Percentiles rank a stretch among this genome's conserved stretches.
phyloP scores from a whole-genome alignment of 495 filamentous ascomycete genomes.

The Penicilliopsis zonata region DNA sequence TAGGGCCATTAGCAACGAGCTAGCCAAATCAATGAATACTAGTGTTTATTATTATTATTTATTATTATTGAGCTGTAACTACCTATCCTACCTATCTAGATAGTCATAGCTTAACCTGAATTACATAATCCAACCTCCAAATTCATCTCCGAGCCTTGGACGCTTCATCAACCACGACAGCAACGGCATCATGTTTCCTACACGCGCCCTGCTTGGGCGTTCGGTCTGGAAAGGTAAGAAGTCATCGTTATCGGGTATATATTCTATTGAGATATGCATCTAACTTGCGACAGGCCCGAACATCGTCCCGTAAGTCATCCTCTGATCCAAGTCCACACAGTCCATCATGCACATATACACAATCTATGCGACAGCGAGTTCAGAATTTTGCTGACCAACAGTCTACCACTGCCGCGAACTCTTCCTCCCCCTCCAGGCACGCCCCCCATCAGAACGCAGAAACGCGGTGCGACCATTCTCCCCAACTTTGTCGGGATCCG shows the following conservation, averaged over 20 bases:
- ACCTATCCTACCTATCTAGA: not conserved
- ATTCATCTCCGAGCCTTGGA: no score
- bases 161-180: constrained; percentile 6
- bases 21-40: no score
- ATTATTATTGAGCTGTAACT: not conserved
- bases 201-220: constrained; percentile 46
- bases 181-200: constrained; percentile 42
- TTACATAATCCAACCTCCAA: constrained; percentile 7
- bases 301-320: constrained; percentile 38
- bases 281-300: constrained; percentile 29
- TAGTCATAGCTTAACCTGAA: not conserved
- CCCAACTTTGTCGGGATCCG: constrained; percentile 90
- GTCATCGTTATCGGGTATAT: not conserved
- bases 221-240: constrained; percentile 64
- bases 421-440: constrained; percentile 44
- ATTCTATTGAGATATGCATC: not conserved
- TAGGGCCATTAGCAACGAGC: no score
- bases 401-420: constrained; percentile 30
- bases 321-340: no score
- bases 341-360: no score
- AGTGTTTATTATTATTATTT: not conserved
- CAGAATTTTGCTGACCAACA: no score
- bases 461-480: constrained; percentile 83
- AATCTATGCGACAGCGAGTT: no score
- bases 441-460: constrained; percentile 75